Conservation (phyloP, 2,329 filamentous ascomycete species). For the Pseudogymnoascus sp. region DNA sequence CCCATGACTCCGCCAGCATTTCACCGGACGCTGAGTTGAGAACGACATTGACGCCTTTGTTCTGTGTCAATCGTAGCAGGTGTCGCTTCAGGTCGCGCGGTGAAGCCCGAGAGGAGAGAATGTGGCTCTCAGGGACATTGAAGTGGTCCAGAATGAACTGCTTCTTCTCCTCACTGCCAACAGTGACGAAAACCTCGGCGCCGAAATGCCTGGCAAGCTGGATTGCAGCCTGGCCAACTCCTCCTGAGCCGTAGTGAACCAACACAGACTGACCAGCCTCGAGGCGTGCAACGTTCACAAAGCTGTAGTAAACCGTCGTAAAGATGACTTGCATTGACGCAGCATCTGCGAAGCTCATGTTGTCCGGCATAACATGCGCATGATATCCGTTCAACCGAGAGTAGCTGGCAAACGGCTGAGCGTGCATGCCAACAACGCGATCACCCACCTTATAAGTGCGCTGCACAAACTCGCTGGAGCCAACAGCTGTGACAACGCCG, state of each 20-base stretch:
- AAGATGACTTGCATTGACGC: slow-evolving; percentile 34
- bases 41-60: slow-evolving; percentile 27
- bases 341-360: slow-evolving; percentile 30
- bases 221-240: slow-evolving; percentile 21
- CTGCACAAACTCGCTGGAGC: slow-evolving; percentile 22
- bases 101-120: slow-evolving; percentile 28
- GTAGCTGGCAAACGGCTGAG: slow-evolving; percentile 11
- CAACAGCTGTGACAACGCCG: slow-evolving; percentile 27
- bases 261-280: slow-evolving; percentile 24
- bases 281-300: slow-evolving; percentile 33
- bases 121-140: slow-evolving; percentile 31
- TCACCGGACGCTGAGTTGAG: slow-evolving; percentile 28
- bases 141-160: slow-evolving; percentile 27
- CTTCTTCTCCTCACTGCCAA: slow-evolving; percentile 31
- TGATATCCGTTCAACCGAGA: slow-evolving; percentile 2
- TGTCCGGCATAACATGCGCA: slow-evolving; percentile 29
- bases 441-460: slow-evolving; percentile 30
- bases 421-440: slow-evolving; percentile 1
- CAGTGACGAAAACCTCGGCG: slow-evolving; percentile 36
- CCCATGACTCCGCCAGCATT: slow-evolving; percentile 26
- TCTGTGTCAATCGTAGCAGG: slow-evolving; percentile 18
- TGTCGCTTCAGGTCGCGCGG: slow-evolving; percentile 8
- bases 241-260: slow-evolving; percentile 17
- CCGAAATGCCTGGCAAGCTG: slow-evolving; percentile 24
- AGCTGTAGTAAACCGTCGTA: slow-evolving; percentile 35